phyloP scores from a whole-genome alignment of 73 alveolate species.

The Paramecium sonneborni region DNA sequence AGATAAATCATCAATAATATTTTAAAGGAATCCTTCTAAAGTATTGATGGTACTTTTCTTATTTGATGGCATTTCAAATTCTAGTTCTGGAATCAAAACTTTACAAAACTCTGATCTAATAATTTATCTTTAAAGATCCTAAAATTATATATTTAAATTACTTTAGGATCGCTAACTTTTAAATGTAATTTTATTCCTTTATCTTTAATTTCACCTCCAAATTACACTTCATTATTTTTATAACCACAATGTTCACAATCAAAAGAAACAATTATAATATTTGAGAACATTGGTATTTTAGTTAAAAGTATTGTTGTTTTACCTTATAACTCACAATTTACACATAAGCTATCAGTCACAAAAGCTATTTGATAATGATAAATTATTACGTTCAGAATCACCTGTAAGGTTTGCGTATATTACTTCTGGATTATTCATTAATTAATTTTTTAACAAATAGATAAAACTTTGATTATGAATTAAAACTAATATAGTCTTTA shows the following conservation, averaged over 20 bases:
- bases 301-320: slow-evolving; percentile 90
- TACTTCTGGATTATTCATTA: slow-evolving; percentile 51
- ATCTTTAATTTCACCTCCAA: slow-evolving; percentile 93
- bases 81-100: slow-evolving; percentile 89
- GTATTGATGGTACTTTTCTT: slow-evolving; percentile 95
- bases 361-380: slow-evolving; percentile 3
- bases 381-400: slow-evolving; percentile 5
- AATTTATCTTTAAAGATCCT: slow-evolving; percentile 85
- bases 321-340: slow-evolving; percentile 92
- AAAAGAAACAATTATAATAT: slow-evolving; percentile 91
- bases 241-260: slow-evolving; percentile 95
- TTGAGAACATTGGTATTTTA: slow-evolving; percentile 96
- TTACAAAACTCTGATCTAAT: slow-evolving; percentile 88
- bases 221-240: slow-evolving; percentile 92
- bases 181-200: slow-evolving; percentile 83
- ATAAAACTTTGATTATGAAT: not conserved
- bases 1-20: slow-evolving; percentile 83
- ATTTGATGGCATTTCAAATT: slow-evolving; percentile 92
- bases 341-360: slow-evolving; percentile 89
- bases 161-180: slow-evolving; percentile 72
- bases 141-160: not conserved
- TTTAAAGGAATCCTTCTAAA: slow-evolving; percentile 90
- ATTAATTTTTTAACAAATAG: not conserved
- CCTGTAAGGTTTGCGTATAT: slow-evolving; percentile 41
- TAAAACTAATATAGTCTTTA: not conserved